A percentile compares a stretch with the other conserved stretches of the same genome.
Evolutionary conservation across 179 eudicot species (phyloP).

Genomic region (Actinidia chinensis): DNA sequence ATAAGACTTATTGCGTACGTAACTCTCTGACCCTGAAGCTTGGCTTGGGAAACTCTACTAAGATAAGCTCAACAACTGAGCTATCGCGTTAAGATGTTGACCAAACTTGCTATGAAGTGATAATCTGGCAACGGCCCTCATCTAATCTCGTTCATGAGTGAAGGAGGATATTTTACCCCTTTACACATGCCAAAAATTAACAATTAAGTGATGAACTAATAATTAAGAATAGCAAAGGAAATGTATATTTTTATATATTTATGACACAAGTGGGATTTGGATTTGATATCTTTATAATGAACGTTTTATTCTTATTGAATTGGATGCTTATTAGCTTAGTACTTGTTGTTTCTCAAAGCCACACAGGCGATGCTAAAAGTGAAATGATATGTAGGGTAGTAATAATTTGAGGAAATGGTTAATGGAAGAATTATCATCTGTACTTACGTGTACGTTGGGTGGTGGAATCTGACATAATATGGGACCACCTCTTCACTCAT

Average conservation of each 20-base stretch:
- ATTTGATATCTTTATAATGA: not conserved
- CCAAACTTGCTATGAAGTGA: too few species aligned
- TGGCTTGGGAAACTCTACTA: too few species aligned
- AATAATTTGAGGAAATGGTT: not conserved
- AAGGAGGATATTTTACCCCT: not conserved
- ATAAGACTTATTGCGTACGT: too few species aligned
- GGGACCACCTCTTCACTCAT: not conserved
- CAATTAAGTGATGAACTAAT: not conserved
- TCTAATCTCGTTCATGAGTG: not conserved
- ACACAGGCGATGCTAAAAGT: not conserved
- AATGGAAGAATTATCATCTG: slow-evolving; percentile 16
- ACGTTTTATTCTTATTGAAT: not conserved
- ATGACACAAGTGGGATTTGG: slow-evolving; percentile 9
- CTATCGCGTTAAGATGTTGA: too few species aligned
- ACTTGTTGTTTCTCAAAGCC: not conserved
- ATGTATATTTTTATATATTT: not conserved
- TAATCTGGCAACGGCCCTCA: too few species aligned
- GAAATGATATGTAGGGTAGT: not conserved
- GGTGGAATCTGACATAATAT: slow-evolving; percentile 10
- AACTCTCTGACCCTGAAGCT: too few species aligned
- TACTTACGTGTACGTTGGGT: slow-evolving; percentile 23
- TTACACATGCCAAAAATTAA: not conserved
- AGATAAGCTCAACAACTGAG: too few species aligned
- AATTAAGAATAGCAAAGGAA: not conserved
- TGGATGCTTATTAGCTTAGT: too few species aligned